Conservation (phyloP, 164 flowering plant species). For the Taxillus chinensis region DNA sequence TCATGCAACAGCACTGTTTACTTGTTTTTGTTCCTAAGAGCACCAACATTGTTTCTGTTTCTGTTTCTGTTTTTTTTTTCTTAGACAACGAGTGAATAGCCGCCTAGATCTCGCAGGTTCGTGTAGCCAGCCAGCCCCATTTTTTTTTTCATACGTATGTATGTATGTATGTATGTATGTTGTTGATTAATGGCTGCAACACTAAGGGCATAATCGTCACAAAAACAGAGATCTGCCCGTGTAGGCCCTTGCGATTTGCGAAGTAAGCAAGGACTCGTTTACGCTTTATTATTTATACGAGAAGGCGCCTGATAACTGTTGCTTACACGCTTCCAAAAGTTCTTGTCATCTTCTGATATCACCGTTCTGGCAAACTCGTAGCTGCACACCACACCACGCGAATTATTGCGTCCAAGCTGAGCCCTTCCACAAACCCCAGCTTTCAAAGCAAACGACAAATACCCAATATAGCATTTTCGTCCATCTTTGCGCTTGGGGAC, state of each 20-base stretch:
- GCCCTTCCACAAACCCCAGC: too few species aligned
- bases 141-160: too few species aligned
- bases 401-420: too few species aligned
- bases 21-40: too few species aligned
- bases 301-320: background rate
- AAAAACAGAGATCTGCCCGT: background rate
- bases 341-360: background rate
- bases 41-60: too few species aligned
- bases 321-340: slow-evolving; percentile 4
- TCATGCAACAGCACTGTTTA: too few species aligned
- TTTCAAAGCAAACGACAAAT: background rate
- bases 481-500: background rate
- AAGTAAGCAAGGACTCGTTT: background rate
- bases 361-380: background rate
- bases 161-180: too few species aligned
- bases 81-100: too few species aligned
- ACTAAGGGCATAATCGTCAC: background rate
- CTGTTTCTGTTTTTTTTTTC: too few species aligned
- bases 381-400: background rate
- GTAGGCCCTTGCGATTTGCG: background rate
- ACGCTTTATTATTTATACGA: too few species aligned
- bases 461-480: background rate
- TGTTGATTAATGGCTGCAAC: background rate
- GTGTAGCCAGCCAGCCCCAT: too few species aligned
- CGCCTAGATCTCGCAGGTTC: too few species aligned